phyloP scores from a whole-genome alignment of 352 stramenopile genomes.

The Phytophthora podocarpi region DNA sequence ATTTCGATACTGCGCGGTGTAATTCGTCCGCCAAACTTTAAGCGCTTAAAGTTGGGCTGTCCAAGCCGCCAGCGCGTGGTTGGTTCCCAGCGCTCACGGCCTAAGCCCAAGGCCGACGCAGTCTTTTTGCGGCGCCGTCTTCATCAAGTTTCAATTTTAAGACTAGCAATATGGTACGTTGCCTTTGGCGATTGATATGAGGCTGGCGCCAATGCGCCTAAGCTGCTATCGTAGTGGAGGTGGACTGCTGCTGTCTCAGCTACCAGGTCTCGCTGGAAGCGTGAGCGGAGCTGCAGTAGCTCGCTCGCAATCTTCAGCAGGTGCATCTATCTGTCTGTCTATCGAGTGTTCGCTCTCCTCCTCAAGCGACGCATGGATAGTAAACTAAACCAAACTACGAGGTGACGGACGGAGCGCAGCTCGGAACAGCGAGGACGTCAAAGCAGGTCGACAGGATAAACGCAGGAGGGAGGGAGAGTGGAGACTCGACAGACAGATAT shows the following conservation, averaged over 20 bases:
- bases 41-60: slow-evolving; percentile 17
- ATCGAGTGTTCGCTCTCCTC: slow-evolving; percentile 7
- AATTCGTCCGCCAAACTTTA: slow-evolving; percentile 14
- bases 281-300: slow-evolving; percentile 5
- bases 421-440: neutral
- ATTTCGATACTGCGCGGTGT: slow-evolving; percentile 19
- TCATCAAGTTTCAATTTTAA: slow-evolving; percentile 89
- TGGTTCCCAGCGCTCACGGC: slow-evolving; percentile 38
- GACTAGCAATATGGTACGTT: slow-evolving; percentile 86
- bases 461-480: neutral
- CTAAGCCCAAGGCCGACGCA: slow-evolving; percentile 28
- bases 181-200: slow-evolving; percentile 15
- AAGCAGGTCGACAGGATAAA: slow-evolving; percentile 23
- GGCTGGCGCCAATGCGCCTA: neutral
- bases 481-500: slow-evolving; percentile 5
- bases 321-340: slow-evolving; percentile 11
- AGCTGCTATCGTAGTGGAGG: neutral
- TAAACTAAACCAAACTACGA: too few relatives aligned
- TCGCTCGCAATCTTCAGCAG: slow-evolving; percentile 1
- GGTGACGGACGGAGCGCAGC: too few relatives aligned
- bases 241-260: neutral
- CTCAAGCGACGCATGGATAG: too few relatives aligned
- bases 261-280: neutral
- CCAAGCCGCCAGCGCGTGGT: slow-evolving; percentile 9
- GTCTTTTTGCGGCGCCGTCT: slow-evolving; percentile 82